Evolutionary conservation across 495 filamentous ascomycete genomes (phyloP), one percentile per base, ranked within the genome.

Genomic region (Penicillium riverlandense): DNA sequence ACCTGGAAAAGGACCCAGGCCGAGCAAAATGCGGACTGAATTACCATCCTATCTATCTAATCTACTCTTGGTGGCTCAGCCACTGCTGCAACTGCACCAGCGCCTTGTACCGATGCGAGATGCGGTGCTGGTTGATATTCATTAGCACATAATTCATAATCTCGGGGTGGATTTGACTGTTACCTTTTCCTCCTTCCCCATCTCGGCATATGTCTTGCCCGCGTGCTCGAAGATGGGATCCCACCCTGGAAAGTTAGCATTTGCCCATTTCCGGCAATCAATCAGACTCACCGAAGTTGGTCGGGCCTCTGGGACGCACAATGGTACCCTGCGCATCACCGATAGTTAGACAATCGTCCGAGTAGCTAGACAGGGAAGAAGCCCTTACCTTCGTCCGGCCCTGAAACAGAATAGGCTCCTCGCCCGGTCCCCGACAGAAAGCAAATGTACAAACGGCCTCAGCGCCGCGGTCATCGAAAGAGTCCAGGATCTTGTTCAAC

Each of bases 401-500:
- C 70, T 99, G 86, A 65, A 97, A 99, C 5, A 97, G 65, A n/a
- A 91, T 67, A 1, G 85, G 80, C 54, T 95, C 86, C 33, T 86
- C 73, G 2, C 85, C 90, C 10, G 92, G 92, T 0, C 92, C 91
- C 45, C 79, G 74, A 47, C 76, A 90, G 65, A 92, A 96, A 11
- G 82, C 94, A 69, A 99, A 97, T 5, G 92, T 97, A 69, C 94
- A 97, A 22, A 97, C 84, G 14, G 92, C 94, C 61, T 95, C 80
- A 38, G 90, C 90, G 36, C 79, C 80, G 57, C 95, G 95, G 63
- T 97, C 86, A 10, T 85, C 77, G 61, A 94, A 96, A 6, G 83
- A 88, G 36, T 83, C 80, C 36, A 99, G 86, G 33, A 99, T 80
- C 59, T 90, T 90, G 67, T 96, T 95, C 38, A 99, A 71, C 1